Percentiles rank a stretch among this genome's conserved stretches.
Evolutionary conservation across 129 eudicot species (phyloP).

Genomic region (Helianthus tuberosus): DNA sequence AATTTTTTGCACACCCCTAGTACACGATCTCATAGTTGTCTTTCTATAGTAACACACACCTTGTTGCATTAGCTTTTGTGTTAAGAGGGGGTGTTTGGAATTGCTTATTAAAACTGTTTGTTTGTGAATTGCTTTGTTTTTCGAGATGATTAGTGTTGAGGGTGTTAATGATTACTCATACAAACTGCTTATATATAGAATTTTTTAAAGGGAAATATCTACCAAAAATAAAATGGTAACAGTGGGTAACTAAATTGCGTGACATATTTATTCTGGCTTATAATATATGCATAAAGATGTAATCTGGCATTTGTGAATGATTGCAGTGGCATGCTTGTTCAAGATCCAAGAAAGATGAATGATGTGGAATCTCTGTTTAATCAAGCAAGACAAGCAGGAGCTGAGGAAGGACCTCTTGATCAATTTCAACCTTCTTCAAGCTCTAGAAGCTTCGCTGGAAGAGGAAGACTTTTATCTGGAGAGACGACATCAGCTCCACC

Average conservation of each 20-base stretch:
- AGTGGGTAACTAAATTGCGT: background rate
- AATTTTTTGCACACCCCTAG: background rate
- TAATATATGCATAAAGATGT: background rate
- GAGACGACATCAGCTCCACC: slow-evolving; percentile 55
- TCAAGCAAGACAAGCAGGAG: slow-evolving; percentile 78
- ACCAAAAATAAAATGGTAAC: background rate
- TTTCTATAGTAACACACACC: background rate
- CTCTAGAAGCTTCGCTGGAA: slow-evolving; percentile 78
- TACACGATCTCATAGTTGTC: background rate
- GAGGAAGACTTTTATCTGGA: slow-evolving; percentile 85
- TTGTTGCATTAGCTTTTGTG: background rate
- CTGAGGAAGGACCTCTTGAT: slow-evolving; percentile 54
- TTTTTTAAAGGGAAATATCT: background rate
- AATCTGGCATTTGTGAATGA: slow-evolving; percentile 23
- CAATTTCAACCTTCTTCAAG: slow-evolving; percentile 72
- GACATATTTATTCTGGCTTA: background rate
- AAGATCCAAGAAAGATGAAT: slow-evolving; percentile 58
- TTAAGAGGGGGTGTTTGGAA: background rate
- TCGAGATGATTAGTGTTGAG: background rate
- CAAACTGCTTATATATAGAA: background rate
- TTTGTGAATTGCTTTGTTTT: background rate
- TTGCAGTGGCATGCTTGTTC: slow-evolving; percentile 85
- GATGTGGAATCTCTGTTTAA: slow-evolving; percentile 73
- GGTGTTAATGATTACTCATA: background rate
- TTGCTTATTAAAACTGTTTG: background rate